phyloP scores from a whole-genome alignment of 192 early-diverging fungal genomes.

The Phlyctochytrium arcticum region DNA sequence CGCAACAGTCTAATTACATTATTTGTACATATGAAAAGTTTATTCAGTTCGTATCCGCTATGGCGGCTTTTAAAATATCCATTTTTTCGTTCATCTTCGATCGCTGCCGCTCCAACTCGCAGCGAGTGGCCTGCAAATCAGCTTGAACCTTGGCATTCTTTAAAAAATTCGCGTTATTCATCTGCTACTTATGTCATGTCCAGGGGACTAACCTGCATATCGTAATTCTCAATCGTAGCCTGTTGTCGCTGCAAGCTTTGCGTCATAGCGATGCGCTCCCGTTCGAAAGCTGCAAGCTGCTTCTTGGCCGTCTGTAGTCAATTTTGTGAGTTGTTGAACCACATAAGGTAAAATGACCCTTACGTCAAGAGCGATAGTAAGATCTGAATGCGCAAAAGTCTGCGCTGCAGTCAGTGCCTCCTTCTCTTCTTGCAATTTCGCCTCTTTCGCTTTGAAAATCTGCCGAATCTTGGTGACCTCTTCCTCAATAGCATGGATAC shows the following conservation, averaged over 20 bases:
- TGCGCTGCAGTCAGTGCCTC: constrained; percentile 18
- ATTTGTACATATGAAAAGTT: too few species aligned
- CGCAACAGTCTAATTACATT: background rate
- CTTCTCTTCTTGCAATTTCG: constrained; percentile 33
- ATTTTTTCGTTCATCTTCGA: constrained; percentile 30
- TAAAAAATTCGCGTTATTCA: background rate
- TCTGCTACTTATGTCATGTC: background rate
- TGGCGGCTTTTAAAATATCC: constrained; percentile 25
- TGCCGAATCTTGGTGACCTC: constrained; percentile 39
- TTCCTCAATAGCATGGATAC: constrained; percentile 51
- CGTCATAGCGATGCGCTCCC: constrained; percentile 34
- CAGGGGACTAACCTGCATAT: background rate
- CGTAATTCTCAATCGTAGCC: constrained; percentile 12
- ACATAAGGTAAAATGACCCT: background rate
- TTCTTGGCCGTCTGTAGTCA: background rate
- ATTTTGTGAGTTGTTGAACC: background rate
- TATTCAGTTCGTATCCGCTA: constrained; percentile 8
- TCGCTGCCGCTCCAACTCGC: constrained; percentile 30
- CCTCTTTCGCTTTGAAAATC: constrained; percentile 43
- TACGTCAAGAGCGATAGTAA: constrained; percentile 29
- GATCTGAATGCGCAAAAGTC: constrained; percentile 15
- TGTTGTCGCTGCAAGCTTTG: constrained; percentile 24
- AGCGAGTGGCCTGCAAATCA: constrained; percentile 30
- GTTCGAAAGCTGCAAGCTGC: constrained; percentile 33
- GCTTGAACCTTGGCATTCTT: constrained; percentile 18